These are phyloP conservation scores for Annona cherimola DNA, from an alignment of 164 flowering plant species.

Conservation along the genomic window DNA sequence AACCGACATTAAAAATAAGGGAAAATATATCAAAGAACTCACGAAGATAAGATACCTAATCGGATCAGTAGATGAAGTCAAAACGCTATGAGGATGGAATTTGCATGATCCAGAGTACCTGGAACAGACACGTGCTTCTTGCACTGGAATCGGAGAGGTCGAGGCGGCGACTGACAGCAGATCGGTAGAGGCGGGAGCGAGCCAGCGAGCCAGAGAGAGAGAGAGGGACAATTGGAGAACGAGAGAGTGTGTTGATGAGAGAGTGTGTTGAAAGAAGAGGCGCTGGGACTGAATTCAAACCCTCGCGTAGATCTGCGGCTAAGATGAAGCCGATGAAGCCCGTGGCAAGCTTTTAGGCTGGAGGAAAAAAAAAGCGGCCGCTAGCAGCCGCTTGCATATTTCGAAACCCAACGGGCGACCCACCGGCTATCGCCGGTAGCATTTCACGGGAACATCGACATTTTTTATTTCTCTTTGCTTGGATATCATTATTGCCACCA, in stretches of 20 bases:
- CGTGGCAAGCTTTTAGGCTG: background rate
- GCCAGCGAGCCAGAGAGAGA: background rate
- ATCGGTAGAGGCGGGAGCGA: background rate
- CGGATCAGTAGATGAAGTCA: background rate
- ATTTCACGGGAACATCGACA: background rate
- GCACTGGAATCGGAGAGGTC: background rate
- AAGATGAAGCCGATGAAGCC: background rate
- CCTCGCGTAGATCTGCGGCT: slow-evolving; percentile 3
- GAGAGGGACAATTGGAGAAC: background rate
- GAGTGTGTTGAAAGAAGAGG: background rate
- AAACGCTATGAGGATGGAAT: background rate
- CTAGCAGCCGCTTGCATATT: background rate
- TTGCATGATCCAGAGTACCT: background rate
- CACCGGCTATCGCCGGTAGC: slow-evolving; percentile 1
- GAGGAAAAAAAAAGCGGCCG: background rate
- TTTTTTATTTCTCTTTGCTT: too few species aligned
- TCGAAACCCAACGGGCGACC: background rate
- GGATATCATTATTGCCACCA: too few species aligned
- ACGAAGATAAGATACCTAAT: background rate
- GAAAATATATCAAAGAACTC: background rate
- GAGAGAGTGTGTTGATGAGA: slow-evolving; percentile 5
- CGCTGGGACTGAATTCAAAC: background rate
- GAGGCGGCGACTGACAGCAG: background rate
- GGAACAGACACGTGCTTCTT: background rate
- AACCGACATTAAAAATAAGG: background rate